These are phyloP conservation scores for Emmonsiellopsis sp. DNA, from an alignment of 2,329 filamentous ascomycete species.

Conservation along the genomic window DNA sequence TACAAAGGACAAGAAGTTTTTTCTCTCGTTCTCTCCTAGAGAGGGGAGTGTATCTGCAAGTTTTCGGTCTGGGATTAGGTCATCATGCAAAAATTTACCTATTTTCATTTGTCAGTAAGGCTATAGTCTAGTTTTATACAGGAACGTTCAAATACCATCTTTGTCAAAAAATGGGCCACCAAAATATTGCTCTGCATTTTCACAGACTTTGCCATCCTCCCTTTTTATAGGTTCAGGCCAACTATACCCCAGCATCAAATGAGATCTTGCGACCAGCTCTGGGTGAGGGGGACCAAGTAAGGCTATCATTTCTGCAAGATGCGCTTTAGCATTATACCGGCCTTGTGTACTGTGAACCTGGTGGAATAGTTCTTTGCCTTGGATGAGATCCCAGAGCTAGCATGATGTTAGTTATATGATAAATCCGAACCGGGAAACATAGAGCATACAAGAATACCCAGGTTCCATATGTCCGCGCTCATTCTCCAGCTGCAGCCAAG, in stretches of 20 bases:
- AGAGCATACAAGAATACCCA: slow-evolving; percentile 28
- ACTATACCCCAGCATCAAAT: slow-evolving; percentile 20
- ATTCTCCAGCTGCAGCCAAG: slow-evolving; percentile 15
- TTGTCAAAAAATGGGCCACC: slow-evolving; percentile 29
- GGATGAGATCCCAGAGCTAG: slow-evolving; percentile 25
- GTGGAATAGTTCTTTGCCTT: slow-evolving; percentile 22
- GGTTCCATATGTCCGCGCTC: slow-evolving; percentile 14
- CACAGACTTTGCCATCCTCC: slow-evolving; percentile 22
- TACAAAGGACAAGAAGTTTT: slow-evolving; percentile 25
- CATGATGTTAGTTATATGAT: slow-evolving; percentile 18
- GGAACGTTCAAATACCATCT: slow-evolving; percentile 16
- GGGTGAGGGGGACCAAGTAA: slow-evolving; percentile 32
- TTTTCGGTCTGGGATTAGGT: slow-evolving; percentile 16
- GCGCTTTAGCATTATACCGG: slow-evolving; percentile 28
- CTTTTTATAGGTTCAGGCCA: slow-evolving; percentile 23
- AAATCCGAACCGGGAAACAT: slow-evolving; percentile 17
- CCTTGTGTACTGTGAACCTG: slow-evolving; percentile 18
- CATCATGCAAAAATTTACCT: slow-evolving; percentile 17
- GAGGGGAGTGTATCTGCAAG: slow-evolving; percentile 17
- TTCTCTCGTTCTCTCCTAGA: slow-evolving; percentile 20
- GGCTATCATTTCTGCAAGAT: slow-evolving; percentile 37
- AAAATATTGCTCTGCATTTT: slow-evolving; percentile 27
- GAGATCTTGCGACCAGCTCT: slow-evolving; percentile 27
- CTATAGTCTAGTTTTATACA: neutral
- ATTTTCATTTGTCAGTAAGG: slow-evolving; percentile 7